Conservation (phyloP, 306 rosid genomes). For the Coriaria nepalensis region DNA sequence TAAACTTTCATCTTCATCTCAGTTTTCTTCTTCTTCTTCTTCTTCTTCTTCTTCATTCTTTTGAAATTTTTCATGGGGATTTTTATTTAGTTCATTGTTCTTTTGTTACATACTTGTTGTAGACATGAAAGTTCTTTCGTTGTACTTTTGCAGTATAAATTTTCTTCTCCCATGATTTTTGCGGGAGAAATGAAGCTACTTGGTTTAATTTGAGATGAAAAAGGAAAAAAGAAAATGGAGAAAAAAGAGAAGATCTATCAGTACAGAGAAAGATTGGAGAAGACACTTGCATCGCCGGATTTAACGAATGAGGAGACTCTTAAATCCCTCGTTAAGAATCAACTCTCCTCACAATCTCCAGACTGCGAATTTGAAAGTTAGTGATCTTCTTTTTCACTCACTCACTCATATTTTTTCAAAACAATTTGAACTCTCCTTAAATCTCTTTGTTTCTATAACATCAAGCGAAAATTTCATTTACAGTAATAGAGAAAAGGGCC, state of each 20-base stretch:
- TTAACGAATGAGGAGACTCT: slow-evolving; percentile 39
- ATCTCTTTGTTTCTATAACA: too few relatives aligned
- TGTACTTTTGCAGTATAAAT: too few relatives aligned
- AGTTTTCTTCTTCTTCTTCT: too few relatives aligned
- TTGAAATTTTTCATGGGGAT: too few relatives aligned
- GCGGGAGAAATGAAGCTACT: slow-evolving; percentile 15
- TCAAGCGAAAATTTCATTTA: too few relatives aligned
- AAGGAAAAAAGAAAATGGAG: too few relatives aligned
- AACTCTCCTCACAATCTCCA: slow-evolving; percentile 32
- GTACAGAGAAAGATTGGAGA: slow-evolving; percentile 71
- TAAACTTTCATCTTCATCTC: too few relatives aligned
- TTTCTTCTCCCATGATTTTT: slow-evolving; percentile 7
- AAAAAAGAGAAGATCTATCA: slow-evolving; percentile 40
- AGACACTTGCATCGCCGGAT: slow-evolving; percentile 56
- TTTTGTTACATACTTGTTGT: too few relatives aligned
- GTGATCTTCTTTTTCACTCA: slow-evolving; percentile 10
- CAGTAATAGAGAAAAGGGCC: slow-evolving; percentile 39
- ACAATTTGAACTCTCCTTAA: too few relatives aligned
- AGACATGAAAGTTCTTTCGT: too few relatives aligned
- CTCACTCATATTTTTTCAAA: too few relatives aligned
- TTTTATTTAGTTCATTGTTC: too few relatives aligned
- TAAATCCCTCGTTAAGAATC: slow-evolving; percentile 47
- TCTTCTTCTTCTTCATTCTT: slow-evolving; percentile 23
- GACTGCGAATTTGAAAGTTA: slow-evolving; percentile 43
- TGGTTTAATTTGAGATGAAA: slow-evolving; percentile 20